These are phyloP conservation scores for Kuraishia piskuri DNA, from an alignment of 805 yeast genomes.

Conservation along the genomic window DNA sequence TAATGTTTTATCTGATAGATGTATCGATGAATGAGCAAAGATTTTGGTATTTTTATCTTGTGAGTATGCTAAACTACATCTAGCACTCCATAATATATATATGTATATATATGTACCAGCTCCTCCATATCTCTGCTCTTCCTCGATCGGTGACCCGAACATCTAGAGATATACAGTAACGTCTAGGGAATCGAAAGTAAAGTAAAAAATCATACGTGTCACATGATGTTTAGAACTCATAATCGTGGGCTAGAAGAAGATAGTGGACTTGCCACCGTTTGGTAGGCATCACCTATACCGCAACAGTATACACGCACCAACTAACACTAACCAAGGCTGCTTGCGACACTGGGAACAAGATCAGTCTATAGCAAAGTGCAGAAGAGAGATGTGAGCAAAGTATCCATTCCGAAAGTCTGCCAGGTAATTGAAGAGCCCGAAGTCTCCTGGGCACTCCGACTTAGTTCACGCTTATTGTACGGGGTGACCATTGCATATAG, in stretches of 20 bases:
- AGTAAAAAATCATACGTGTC: too few relatives aligned
- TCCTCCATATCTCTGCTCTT: too few relatives aligned
- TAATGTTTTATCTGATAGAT: too few relatives aligned
- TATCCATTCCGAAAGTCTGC: conserved; percentile 36
- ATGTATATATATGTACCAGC: background rate
- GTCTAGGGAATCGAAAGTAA: too few relatives aligned
- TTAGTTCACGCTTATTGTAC: conserved; percentile 33
- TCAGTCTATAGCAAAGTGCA: conserved; percentile 15
- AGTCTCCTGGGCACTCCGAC: conserved; percentile 19
- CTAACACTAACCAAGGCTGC: conserved; percentile 14
- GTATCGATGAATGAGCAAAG: background rate
- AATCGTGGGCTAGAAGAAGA: background rate
- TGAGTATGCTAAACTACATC: too few relatives aligned
- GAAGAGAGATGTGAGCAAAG: conserved; percentile 22
- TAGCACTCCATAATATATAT: too few relatives aligned
- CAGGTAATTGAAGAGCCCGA: conserved; percentile 14
- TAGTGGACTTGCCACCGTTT: conserved; percentile 18
- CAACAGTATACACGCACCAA: conserved; percentile 2
- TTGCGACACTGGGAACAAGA: conserved; percentile 20
- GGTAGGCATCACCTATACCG: conserved; percentile 12
- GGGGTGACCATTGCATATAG: conserved; percentile 41
- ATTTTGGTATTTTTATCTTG: background rate
- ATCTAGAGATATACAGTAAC: background rate
- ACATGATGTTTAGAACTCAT: background rate
- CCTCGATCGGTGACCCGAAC: background rate